Evolutionary conservation across 352 stramenopile genomes (phyloP).

Genomic region (Pythium biforme): DNA sequence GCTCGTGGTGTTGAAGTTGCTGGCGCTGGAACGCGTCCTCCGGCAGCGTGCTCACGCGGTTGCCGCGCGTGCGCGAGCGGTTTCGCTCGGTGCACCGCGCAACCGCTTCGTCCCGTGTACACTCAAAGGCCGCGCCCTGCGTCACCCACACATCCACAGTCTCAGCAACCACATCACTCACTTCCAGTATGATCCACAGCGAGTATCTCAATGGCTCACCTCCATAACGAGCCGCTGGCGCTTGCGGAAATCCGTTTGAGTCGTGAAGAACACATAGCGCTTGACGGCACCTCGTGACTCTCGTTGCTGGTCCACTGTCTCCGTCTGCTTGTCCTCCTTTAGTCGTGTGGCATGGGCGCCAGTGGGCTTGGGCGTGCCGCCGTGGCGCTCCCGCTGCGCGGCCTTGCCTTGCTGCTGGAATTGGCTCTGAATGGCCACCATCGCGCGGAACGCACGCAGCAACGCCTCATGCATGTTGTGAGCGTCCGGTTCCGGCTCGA

Average conservation of each 20-base stretch:
- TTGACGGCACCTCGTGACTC: constrained; percentile 23
- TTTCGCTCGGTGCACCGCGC: constrained; percentile 49
- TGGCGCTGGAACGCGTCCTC: constrained; percentile 46
- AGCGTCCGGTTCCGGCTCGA: constrained; percentile 31
- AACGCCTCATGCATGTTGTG: constrained; percentile 33
- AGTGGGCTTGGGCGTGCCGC: constrained; percentile 19
- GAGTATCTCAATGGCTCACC: constrained; percentile 21
- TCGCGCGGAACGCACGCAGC: constrained; percentile 44
- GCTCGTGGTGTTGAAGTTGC: constrained; percentile 1
- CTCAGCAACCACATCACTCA: not conserved
- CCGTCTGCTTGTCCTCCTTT: constrained; percentile 17
- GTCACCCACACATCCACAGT: not conserved
- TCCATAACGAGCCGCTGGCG: constrained; percentile 51
- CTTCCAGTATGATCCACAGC: not conserved
- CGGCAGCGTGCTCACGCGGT: constrained; percentile 46
- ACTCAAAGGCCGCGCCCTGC: constrained; percentile 42
- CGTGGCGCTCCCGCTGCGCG: constrained; percentile 16
- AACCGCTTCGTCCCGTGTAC: constrained; percentile 57
- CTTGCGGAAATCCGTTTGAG: constrained; percentile 54
- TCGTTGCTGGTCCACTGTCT: not conserved
- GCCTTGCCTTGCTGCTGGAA: constrained; percentile 30
- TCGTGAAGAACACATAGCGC: constrained; percentile 61
- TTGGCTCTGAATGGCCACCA: constrained; percentile 56
- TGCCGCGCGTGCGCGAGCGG: constrained; percentile 39
- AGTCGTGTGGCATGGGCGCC: not conserved